A percentile compares a stretch with the other conserved stretches of the same genome.
Conservation (phyloP, 345 rosid genomes). For the Toxicodendron radicans region DNA sequence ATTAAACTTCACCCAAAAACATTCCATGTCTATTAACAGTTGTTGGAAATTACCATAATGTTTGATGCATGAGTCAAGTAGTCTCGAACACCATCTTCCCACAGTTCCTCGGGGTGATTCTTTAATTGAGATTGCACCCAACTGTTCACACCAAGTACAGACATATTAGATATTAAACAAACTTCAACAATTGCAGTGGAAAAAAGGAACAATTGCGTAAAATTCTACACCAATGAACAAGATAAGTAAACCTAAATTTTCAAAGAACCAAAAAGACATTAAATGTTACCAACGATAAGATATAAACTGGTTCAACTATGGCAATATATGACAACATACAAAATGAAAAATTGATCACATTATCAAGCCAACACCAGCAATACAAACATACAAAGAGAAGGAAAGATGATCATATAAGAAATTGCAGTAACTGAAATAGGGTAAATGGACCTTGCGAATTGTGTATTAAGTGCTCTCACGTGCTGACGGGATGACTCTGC, state of each 20-base stretch:
- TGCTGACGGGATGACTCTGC: slow-evolving; percentile 79
- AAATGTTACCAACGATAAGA: neutral
- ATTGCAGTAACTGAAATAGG: neutral
- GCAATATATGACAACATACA: neutral
- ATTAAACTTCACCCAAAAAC: neutral
- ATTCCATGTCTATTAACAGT: neutral
- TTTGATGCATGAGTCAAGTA: slow-evolving; percentile 77
- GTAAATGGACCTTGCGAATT: slow-evolving; percentile 74
- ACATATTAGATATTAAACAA: neutral
- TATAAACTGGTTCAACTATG: neutral
- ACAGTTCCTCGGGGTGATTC: slow-evolving; percentile 95
- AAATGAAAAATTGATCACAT: neutral
- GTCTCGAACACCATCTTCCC: slow-evolving; percentile 89
- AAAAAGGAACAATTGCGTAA: no score
- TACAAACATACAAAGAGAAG: no score
- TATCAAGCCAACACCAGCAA: neutral
- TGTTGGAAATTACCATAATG: slow-evolving; percentile 51
- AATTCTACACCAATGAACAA: neutral
- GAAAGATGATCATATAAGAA: neutral
- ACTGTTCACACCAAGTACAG: slow-evolving; percentile 42
- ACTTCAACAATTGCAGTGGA: neutral
- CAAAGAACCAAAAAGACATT: neutral
- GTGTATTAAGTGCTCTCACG: slow-evolving; percentile 90
- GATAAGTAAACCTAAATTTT: neutral
- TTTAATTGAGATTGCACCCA: slow-evolving; percentile 93